These are phyloP conservation scores for Russula abietina DNA, from an alignment of 768 basidiomycete species.

Conservation along the genomic window DNA sequence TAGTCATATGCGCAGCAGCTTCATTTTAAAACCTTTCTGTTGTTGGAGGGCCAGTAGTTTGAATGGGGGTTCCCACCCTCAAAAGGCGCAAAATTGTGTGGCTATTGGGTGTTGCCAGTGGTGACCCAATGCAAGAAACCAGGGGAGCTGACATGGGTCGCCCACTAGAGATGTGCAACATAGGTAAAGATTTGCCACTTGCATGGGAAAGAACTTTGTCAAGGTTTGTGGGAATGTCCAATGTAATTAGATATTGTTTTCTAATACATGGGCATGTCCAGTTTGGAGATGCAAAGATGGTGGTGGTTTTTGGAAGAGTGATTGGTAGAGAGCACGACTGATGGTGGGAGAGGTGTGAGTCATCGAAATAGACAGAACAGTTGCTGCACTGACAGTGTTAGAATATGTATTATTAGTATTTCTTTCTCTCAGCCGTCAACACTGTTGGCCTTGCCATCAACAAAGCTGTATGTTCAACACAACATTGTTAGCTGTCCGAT, in stretches of 20 bases:
- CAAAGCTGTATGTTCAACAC: no score
- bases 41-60: conserved; percentile 35
- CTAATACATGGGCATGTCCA: conserved; percentile 92
- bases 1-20: conserved; percentile 43
- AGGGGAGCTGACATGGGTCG: conserved; percentile 79
- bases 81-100: conserved; percentile 40
- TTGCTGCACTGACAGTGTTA: no score
- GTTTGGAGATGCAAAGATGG: conserved; percentile 78
- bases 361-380: no score
- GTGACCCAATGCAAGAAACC: conserved; percentile 41
- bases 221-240: conserved; percentile 91
- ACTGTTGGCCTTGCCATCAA: no score
- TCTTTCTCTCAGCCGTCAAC: no score
- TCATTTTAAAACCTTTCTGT: conserved; percentile 35
- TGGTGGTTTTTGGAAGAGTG: conserved; percentile 58
- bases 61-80: conserved; percentile 41
- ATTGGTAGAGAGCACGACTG: conserved; percentile 76
- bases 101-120: conserved; percentile 31
- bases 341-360: conserved; percentile 28
- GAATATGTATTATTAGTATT: no score
- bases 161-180: conserved; percentile 79
- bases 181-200: conserved; percentile 62
- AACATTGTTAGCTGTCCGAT: no score
- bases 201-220: conserved; percentile 80
- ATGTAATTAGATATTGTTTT: conserved; percentile 81